A percentile compares a stretch with the other conserved stretches of the same genome.
These are phyloP conservation scores for Helenozyma baotianmanensis DNA, from an alignment of 805 yeast genomes.

Conservation along the genomic window DNA sequence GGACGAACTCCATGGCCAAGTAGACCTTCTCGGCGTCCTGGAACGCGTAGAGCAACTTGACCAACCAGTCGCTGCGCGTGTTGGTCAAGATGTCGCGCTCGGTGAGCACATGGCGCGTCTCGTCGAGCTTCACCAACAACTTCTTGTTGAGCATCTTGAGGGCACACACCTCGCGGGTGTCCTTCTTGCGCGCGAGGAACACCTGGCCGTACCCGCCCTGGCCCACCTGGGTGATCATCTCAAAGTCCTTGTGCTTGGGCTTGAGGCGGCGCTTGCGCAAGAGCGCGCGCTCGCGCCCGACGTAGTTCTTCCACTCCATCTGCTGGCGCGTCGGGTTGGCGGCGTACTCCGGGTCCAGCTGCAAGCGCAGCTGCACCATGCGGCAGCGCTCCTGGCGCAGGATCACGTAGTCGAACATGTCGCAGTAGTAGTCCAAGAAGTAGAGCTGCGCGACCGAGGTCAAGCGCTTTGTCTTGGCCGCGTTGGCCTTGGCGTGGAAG, in stretches of 20 bases:
- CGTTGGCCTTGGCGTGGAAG: constrained; percentile 54
- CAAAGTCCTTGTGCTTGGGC: constrained; percentile 93
- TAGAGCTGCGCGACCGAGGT: constrained; percentile 92
- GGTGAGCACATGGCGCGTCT: constrained; percentile 90
- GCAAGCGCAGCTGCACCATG: constrained; percentile 59
- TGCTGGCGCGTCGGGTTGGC: constrained; percentile 31
- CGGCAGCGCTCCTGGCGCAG: constrained; percentile 78
- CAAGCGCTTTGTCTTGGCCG: constrained; percentile 74
- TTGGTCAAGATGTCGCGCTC: constrained; percentile 97
- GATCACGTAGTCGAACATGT: constrained; percentile 88
- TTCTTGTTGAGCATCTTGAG: constrained; percentile 86
- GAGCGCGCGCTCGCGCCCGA: constrained; percentile 77
- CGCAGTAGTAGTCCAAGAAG: constrained; percentile 93
- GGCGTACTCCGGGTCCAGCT: constrained; percentile 43
- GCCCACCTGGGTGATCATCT: constrained; percentile 96
- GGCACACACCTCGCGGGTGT: constrained; percentile 93
- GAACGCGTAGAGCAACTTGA: constrained; percentile 87
- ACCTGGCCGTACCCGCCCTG: constrained; percentile 99
- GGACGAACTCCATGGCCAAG: constrained; percentile 98
- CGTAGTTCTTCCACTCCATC: constrained; percentile 67
- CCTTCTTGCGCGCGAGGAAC: constrained; percentile 90
- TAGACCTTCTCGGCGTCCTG: constrained; percentile 88
- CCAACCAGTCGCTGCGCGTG: constrained; percentile 93
- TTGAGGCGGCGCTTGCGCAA: constrained; percentile 85
- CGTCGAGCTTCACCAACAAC: constrained; percentile 81